Evolutionary conservation across 2,329 filamentous ascomycete genomes (phyloP), one percentile per base, ranked within the genome.

Genomic region (Boeremia exigua): DNA sequence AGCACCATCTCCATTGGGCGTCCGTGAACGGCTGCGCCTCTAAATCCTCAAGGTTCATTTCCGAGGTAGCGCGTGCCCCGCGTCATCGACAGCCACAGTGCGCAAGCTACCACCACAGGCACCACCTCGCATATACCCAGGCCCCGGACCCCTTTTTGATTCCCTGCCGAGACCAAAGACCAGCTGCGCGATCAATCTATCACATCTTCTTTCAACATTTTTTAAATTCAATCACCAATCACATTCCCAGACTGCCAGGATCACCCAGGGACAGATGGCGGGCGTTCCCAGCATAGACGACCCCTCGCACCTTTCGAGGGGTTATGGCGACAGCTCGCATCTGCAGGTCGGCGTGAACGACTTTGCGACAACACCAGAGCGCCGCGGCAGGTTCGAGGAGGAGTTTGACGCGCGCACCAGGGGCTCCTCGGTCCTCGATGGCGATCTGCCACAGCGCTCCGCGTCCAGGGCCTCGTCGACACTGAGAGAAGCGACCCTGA

Each of bases 401-500:
- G 85, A 89, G 78, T 90, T 88, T 82, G 87, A 90, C 76, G 86
- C 85, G 46, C 86, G 82, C 66, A 86, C 86, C 66, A 84, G 87
- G 60, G 88, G 86, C 42, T 85, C 84, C 65, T 89, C 87, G 33
- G 81, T 89, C 54, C 69, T 87, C 57, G 84, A 86, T 67, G 81
- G 80, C 44, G 71, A 73, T 48, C 56, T 73, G 34, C 81, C 88
- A 76, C 83, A 88, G 73, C 86, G 87, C 63, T 83, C 88, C 50
- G 81, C 81, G 58, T 90, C 88, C 11, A 80, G 82, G 58, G 81
- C 82, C 52, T 68, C 66, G 9, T 56, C 53, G 10, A 67, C 64
- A 2, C 48, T 68, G 33, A 64, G 42, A 15, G 47, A 57, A 2
- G 85, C 76, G 54, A 74, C 66, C 2, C 34, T 66, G 71, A 69